Percentiles rank a stretch among this genome's conserved stretches.
phyloP scores from a whole-genome alignment of 805 yeast species.

The Yarrowia keelungensis region DNA sequence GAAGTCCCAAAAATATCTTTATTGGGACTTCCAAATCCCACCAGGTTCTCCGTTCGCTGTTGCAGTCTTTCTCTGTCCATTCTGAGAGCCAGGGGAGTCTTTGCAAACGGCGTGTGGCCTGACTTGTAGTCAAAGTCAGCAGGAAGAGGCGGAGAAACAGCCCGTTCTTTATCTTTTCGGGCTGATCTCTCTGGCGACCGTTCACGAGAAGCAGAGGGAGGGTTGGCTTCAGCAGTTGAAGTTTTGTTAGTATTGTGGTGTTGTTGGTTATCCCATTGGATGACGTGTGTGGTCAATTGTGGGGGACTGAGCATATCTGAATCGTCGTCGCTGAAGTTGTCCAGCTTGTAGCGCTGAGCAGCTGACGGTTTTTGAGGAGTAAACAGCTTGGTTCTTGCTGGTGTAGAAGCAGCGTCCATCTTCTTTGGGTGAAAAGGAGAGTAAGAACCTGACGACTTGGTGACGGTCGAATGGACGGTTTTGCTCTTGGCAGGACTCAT shows the following conservation, averaged over 20 bases:
- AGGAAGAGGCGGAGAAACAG: constrained; percentile 2
- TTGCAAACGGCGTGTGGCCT: constrained; percentile 31
- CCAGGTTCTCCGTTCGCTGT: constrained; percentile 24
- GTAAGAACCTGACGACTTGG: constrained; percentile 4
- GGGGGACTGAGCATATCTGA: constrained; percentile 42
- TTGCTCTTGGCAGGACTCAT: constrained; percentile 20
- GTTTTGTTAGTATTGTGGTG: constrained; percentile 42
- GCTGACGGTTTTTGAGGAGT: not conserved
- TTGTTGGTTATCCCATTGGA: constrained; percentile 40
- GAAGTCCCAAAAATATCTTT: constrained; percentile 23
- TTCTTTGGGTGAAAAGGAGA: constrained; percentile 27
- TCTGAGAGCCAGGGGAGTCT: constrained; percentile 17
- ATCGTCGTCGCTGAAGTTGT: constrained; percentile 25
- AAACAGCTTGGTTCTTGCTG: constrained; percentile 20
- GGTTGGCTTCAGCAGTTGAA: not conserved
- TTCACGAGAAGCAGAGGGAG: constrained; percentile 26
- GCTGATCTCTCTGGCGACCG: constrained; percentile 12
- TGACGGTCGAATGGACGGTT: not conserved
- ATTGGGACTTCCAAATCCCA: constrained; percentile 16
- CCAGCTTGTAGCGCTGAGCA: not conserved
- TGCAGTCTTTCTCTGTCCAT: constrained; percentile 25
- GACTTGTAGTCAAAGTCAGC: constrained; percentile 25
- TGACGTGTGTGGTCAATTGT: constrained; percentile 40
- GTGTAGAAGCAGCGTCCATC: constrained; percentile 14
- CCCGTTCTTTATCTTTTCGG: constrained; percentile 10